Percentiles rank a stretch among this genome's conserved stretches.
These are phyloP conservation scores for Colletotrichum tropicale DNA, from an alignment of 2,329 filamentous ascomycete genomes.

Conservation along the genomic window DNA sequence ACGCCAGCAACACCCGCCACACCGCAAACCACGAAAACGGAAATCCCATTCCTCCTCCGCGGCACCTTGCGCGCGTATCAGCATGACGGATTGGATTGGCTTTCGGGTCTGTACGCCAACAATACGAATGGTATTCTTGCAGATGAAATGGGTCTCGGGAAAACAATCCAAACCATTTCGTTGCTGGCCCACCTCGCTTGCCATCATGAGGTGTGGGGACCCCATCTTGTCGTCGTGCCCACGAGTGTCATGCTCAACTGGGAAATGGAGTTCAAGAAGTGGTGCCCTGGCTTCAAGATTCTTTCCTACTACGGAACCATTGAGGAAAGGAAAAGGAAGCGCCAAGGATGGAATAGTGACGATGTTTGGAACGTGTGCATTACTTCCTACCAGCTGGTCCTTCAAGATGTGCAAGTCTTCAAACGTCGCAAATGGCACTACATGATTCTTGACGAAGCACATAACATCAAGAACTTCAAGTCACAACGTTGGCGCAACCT, in stretches of 20 bases:
- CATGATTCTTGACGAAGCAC: conserved; percentile 96
- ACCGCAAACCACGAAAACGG: conserved; percentile 58
- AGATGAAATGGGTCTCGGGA: conserved; percentile 98
- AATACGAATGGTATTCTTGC: conserved; percentile 95
- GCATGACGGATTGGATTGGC: conserved; percentile 96
- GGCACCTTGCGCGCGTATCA: conserved; percentile 95
- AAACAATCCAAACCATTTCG: conserved; percentile 97
- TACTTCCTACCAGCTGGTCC: conserved; percentile 94
- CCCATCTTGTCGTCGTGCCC: conserved; percentile 93
- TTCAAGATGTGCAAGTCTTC: conserved; percentile 93
- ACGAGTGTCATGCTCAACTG: conserved; percentile 99
- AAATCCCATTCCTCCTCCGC: conserved; percentile 81
- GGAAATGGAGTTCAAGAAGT: conserved; percentile 99
- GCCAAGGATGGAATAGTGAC: conserved; percentile 91
- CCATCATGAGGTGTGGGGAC: conserved; percentile 90
- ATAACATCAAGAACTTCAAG: conserved; percentile 99
- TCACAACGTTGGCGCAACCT: conserved; percentile 96
- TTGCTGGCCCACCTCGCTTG: conserved; percentile 91
- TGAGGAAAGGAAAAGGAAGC: conserved; percentile 89
- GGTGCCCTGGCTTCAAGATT: conserved; percentile 97
- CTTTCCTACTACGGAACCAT: conserved; percentile 95
- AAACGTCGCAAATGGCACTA: conserved; percentile 95
- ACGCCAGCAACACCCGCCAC: conserved; percentile 37
- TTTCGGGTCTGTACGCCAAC: conserved; percentile 89
- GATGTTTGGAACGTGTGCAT: conserved; percentile 97